Base-by-base conservation (phyloP, 2,329 filamentous ascomycete genomes). In the Calonectria naviculata region DNA sequence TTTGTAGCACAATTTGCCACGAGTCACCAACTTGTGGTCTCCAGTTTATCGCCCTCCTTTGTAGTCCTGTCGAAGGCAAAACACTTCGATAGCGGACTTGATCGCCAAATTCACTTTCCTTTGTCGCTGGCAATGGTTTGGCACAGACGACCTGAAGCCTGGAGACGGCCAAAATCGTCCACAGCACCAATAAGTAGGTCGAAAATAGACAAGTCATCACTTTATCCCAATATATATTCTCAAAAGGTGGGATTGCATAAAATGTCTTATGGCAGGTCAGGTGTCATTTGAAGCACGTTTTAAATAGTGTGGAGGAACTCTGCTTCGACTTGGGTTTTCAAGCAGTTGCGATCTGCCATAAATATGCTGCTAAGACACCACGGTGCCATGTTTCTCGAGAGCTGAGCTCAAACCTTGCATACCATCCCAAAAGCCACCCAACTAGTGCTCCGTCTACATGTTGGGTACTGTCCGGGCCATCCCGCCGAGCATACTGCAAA, bases 1-100 rank as follows among this genome's bases (percentile, higher is more conserved):
- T 80, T 58, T 76, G 80, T n/a, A 93, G 86, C 46, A 91, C 84
- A 65, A 93, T 93, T 76, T 93, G 91, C 90, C 90, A 93, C 3
- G 86, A 85, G 5, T 84, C 81, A 28, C 85, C 87, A 26, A 87
- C 85, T 2, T 79, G 77, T 2, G 91, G 91, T 67, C 85, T 83
- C 90, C 90, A 92, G 31, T 56, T 56, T 3, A 56, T 15, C 15
- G 8, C 52, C 13, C 52, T 34, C 5, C 21, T 56, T 4, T 29
- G 12, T 10, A 56, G 8, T 19, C 38, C 31, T 36, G 52, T 26
- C 3, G 52, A 31, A 15, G 31, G n/a, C 5, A 24, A 17, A 17
- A 56, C 31, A 12, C n/a, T 36, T 21, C 49, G 29, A 19, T 54
- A 54, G 12, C 49, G 49, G 8, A 10, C 5, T 36, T 24, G 34